phyloP scores from a whole-genome alignment of 345 rosid genomes.

The Salix arbutifolia region DNA sequence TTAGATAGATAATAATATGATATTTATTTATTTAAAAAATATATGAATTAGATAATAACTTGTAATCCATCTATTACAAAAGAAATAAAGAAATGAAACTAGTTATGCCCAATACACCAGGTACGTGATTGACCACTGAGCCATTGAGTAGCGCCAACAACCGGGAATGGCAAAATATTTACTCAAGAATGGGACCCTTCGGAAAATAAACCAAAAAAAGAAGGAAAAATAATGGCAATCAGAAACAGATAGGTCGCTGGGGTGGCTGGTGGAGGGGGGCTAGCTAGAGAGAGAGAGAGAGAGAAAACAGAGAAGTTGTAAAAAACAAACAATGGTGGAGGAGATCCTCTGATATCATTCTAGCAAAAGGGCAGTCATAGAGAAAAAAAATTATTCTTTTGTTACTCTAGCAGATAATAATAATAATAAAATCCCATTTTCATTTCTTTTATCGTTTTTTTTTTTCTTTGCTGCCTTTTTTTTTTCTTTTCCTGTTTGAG shows the following conservation, averaged over 20 bases:
- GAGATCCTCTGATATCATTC: slow-evolving; percentile 78
- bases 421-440: background rate
- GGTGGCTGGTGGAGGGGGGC: slow-evolving; percentile 27
- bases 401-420: background rate
- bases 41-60: too few species aligned
- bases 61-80: too few species aligned
- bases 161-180: background rate
- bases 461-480: background rate
- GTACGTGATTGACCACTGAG: too few species aligned
- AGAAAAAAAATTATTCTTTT: slow-evolving; percentile 5
- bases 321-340: slow-evolving; percentile 53
- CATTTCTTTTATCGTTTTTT: background rate
- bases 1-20: too few species aligned
- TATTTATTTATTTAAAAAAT: too few species aligned
- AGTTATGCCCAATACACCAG: too few species aligned
- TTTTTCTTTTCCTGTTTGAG: slow-evolving; percentile 20
- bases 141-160: background rate
- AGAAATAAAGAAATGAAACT: too few species aligned
- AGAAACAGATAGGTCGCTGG: slow-evolving; percentile 8
- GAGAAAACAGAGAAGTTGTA: background rate
- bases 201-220: background rate
- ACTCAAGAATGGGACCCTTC: background rate
- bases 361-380: slow-evolving; percentile 48
- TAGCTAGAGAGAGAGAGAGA: slow-evolving; percentile 10
- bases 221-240: slow-evolving; percentile 7